These are phyloP conservation scores for Candida anutae DNA, from an alignment of 1,139 yeast genomes.

Conservation along the genomic window DNA sequence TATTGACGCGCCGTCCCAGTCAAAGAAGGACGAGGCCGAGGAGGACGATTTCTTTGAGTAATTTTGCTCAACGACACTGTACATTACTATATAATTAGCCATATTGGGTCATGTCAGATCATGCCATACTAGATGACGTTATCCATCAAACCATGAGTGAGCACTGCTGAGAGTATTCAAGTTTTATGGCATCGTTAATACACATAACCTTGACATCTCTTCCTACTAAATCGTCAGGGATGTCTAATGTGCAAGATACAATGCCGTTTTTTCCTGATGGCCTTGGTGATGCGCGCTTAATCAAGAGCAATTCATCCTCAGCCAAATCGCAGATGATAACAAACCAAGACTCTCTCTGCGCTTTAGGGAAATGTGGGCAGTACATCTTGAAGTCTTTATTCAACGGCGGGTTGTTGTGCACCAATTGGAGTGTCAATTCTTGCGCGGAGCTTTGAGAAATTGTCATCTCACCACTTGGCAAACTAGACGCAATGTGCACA, in stretches of 20 bases:
- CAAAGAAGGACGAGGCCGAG: slow-evolving; percentile 15
- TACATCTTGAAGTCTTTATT: slow-evolving; percentile 58
- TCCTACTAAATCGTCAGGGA: slow-evolving; percentile 45
- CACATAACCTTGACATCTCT: slow-evolving; percentile 35
- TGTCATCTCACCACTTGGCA: slow-evolving; percentile 40
- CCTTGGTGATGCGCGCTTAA: slow-evolving; percentile 64
- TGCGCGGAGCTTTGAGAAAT: slow-evolving; percentile 25
- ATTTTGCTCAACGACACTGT: background rate
- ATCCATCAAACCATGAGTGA: background rate
- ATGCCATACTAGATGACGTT: too few species aligned
- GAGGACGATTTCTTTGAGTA: slow-evolving; percentile 42
- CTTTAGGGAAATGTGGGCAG: slow-evolving; percentile 79
- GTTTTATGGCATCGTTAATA: slow-evolving; percentile 63
- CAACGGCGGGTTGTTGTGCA: slow-evolving; percentile 47
- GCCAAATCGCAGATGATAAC: slow-evolving; percentile 48
- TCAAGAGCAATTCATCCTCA: slow-evolving; percentile 42
- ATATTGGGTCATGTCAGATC: too few species aligned
- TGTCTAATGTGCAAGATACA: slow-evolving; percentile 34
- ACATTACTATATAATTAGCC: too few species aligned
- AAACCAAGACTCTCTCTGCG: slow-evolving; percentile 94
- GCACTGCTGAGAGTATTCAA: slow-evolving; percentile 23
- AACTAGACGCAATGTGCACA: slow-evolving; percentile 32
- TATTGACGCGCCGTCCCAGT: slow-evolving; percentile 34
- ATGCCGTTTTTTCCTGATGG: slow-evolving; percentile 36
- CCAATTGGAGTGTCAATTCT: slow-evolving; percentile 36